These are phyloP conservation scores for Schizophyllum commune DNA, from an alignment of 1,284 basidiomycete species.

Conservation along the genomic window DNA sequence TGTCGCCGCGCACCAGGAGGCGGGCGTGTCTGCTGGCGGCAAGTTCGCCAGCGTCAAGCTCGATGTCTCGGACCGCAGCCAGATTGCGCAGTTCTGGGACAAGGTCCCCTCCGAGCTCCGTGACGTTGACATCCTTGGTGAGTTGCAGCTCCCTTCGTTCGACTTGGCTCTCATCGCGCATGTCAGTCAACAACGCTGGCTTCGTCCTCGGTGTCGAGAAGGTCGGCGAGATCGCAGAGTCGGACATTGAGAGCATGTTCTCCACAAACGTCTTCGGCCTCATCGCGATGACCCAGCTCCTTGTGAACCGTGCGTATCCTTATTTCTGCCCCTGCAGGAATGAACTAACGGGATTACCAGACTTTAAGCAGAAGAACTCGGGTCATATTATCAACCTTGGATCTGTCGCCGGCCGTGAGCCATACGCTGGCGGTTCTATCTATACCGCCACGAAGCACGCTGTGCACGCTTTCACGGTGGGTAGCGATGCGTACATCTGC, in stretches of 20 bases:
- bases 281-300: slow-evolving; percentile 74
- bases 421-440: slow-evolving; percentile 84
- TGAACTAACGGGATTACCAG: slow-evolving; percentile 26
- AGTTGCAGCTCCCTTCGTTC: slow-evolving; percentile 11
- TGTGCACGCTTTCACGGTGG: slow-evolving; percentile 76
- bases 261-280: slow-evolving; percentile 88
- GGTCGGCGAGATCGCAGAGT: slow-evolving; percentile 65
- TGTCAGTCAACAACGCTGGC: slow-evolving; percentile 80
- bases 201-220: slow-evolving; percentile 79
- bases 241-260: slow-evolving; percentile 85
- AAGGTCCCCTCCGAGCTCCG: slow-evolving; percentile 62
- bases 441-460: slow-evolving; percentile 87
- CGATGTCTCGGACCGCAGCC: slow-evolving; percentile 68
- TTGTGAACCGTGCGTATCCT: slow-evolving; percentile 55
- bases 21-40: slow-evolving; percentile 65
- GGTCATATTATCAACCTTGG: slow-evolving; percentile 97
- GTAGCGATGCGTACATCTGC: neutral
- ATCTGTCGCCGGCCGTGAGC: slow-evolving; percentile 85
- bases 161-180: neutral
- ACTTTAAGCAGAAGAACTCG: slow-evolving; percentile 82
- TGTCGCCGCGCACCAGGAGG: slow-evolving; percentile 59
- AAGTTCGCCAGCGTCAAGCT: slow-evolving; percentile 59
- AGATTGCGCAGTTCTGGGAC: slow-evolving; percentile 59
- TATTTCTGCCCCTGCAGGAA: neutral
- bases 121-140: slow-evolving; percentile 70